phyloP scores from a whole-genome alignment of 2,329 filamentous ascomycete species.

The Ceratocystis colombiana region DNA sequence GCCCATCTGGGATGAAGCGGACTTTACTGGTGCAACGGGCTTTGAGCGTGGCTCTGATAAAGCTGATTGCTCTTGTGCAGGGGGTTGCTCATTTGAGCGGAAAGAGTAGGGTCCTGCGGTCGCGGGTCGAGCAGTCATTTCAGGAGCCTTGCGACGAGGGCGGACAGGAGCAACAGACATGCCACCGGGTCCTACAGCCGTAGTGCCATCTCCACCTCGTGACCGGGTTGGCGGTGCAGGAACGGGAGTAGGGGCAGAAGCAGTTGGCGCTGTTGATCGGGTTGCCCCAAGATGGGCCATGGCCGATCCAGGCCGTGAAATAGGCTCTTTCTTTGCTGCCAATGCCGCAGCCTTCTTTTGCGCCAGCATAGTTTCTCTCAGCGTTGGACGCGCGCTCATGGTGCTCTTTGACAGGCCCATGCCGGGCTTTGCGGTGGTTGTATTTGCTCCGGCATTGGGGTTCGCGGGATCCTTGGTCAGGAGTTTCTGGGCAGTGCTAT shows the following conservation, averaged over 20 bases:
- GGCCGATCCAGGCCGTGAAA: constrained; percentile 50
- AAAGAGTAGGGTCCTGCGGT: constrained; percentile 58
- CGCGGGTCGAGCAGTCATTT: constrained; percentile 49
- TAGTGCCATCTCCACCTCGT: constrained; percentile 34
- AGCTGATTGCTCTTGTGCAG: constrained; percentile 31
- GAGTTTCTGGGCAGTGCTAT: constrained; percentile 65
- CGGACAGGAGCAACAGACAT: constrained; percentile 56
- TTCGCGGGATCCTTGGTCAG: constrained; percentile 78
- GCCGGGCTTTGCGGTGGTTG: constrained; percentile 43
- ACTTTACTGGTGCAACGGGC: constrained; percentile 37
- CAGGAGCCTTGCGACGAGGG: constrained; percentile 48
- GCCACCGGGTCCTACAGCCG: constrained; percentile 43
- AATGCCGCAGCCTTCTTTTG: constrained; percentile 57
- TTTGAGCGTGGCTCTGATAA: constrained; percentile 37
- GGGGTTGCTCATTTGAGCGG: constrained; percentile 40
- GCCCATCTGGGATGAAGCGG: constrained; percentile 29
- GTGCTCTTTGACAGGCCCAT: constrained; percentile 55
- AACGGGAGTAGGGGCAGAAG: constrained; percentile 20
- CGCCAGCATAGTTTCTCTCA: constrained; percentile 76
- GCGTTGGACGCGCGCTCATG: constrained; percentile 50
- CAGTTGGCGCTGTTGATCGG: constrained; percentile 34
- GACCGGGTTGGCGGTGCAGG: constrained; percentile 28
- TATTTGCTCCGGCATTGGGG: constrained; percentile 53
- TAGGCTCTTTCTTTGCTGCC: constrained; percentile 42
- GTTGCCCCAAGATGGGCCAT: constrained; percentile 52